Percentiles rank a stretch among this genome's conserved stretches.
phyloP scores from a whole-genome alignment of 1,284 basidiomycete genomes.

The Pulveroboletus sp. region DNA sequence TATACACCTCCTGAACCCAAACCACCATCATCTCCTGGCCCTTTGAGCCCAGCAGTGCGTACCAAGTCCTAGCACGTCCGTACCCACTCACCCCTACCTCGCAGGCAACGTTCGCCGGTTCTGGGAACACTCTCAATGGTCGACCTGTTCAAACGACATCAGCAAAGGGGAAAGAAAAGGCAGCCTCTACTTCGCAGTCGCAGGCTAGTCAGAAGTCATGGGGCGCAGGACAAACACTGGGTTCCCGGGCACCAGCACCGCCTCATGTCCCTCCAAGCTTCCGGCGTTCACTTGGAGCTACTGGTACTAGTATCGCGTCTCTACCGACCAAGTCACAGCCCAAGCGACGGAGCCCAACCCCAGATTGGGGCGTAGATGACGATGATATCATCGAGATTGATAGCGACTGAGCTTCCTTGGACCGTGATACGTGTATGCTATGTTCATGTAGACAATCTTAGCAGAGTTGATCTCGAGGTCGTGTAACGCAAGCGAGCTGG shows the following conservation, averaged over 20 bases:
- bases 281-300: slow-evolving; percentile 47
- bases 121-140: slow-evolving; percentile 57
- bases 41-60: slow-evolving; percentile 33
- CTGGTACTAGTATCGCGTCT: slow-evolving; percentile 55
- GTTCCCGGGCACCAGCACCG: slow-evolving; percentile 41
- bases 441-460: slow-evolving; percentile 7
- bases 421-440: slow-evolving; percentile 8
- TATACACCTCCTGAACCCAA: slow-evolving; percentile 56
- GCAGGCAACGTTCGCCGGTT: slow-evolving; percentile 49
- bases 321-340: slow-evolving; percentile 37
- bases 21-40: slow-evolving; percentile 32
- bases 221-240: slow-evolving; percentile 62
- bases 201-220: slow-evolving; percentile 42
- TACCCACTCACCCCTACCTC: neutral
- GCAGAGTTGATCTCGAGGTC: neutral
- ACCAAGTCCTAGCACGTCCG: neutral
- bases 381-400: slow-evolving; percentile 76
- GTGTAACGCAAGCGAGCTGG: neutral
- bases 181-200: slow-evolving; percentile 35
- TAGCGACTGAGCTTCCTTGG: slow-evolving; percentile 52
- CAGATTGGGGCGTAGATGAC: slow-evolving; percentile 76
- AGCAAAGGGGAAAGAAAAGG: slow-evolving; percentile 58
- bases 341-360: slow-evolving; percentile 60
- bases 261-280: slow-evolving; percentile 40
- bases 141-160: slow-evolving; percentile 36